Percentiles rank a stretch among this genome's conserved stretches.
These are phyloP conservation scores for Onygena corvina DNA, from an alignment of 2,329 filamentous ascomycete genomes.

Conservation along the genomic window DNA sequence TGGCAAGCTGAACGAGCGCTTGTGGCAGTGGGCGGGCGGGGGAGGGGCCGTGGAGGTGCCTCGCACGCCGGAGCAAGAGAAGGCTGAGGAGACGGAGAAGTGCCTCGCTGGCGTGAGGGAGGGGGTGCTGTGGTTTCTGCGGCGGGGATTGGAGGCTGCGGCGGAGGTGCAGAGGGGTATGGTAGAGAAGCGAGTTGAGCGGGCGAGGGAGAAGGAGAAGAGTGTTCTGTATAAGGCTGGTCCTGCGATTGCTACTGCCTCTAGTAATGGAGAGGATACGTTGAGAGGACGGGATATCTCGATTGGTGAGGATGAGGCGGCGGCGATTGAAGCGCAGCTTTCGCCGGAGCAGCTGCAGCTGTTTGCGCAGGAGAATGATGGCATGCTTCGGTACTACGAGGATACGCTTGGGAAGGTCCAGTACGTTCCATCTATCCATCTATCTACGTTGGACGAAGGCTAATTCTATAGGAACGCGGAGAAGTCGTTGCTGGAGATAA, in stretches of 20 bases:
- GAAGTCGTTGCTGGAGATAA: constrained; percentile 81
- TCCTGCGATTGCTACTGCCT: constrained; percentile 21
- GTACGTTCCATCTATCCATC: constrained; percentile 41
- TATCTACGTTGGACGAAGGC: not conserved
- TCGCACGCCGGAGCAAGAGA: constrained; percentile 54
- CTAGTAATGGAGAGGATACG: constrained; percentile 14
- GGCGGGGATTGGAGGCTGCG: constrained; percentile 61
- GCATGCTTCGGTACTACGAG: constrained; percentile 87
- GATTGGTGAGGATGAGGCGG: constrained; percentile 25
- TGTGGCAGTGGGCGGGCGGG: constrained; percentile 54
- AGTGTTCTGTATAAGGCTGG: constrained; percentile 66
- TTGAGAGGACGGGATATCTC: constrained; percentile 21
- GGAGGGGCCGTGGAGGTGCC: constrained; percentile 30
- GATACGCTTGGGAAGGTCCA: constrained; percentile 88
- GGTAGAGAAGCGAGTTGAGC: constrained; percentile 78
- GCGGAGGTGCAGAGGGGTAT: constrained; percentile 71
- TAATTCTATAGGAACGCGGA: constrained; percentile 57
- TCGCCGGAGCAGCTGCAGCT: constrained; percentile 79
- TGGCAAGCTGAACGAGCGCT: constrained; percentile 30
- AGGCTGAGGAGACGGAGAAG: constrained; percentile 58
- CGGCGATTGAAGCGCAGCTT: constrained; percentile 46
- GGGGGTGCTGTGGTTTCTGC: constrained; percentile 70
- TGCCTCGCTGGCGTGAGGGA: constrained; percentile 62
- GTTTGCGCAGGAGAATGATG: constrained; percentile 85
- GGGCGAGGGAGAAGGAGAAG: constrained; percentile 81